Conservation (phyloP, 805 yeast genomes). For the Sugiyamaella qingdaonensis region DNA sequence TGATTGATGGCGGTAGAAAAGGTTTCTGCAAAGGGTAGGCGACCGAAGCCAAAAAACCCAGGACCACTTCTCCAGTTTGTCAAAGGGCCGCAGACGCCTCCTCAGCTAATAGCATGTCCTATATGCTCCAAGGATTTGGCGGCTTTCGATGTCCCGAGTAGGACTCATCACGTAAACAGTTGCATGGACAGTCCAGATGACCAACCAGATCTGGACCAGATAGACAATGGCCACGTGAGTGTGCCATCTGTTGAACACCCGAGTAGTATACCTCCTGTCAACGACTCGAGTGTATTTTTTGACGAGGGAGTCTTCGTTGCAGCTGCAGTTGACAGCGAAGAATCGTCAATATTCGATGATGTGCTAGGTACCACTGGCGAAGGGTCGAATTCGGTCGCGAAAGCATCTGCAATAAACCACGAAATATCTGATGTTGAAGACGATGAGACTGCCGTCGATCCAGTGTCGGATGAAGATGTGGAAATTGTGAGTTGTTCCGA, state of each 20-base stretch:
- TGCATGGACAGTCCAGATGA: constrained; percentile 20
- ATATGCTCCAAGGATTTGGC: constrained; percentile 19
- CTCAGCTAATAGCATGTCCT: constrained; percentile 15
- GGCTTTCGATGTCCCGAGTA: constrained; percentile 14
- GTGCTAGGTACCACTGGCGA: too few species aligned
- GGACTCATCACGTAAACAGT: constrained; percentile 31
- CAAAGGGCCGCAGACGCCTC: not conserved
- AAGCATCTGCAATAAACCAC: not conserved
- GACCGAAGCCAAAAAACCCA: not conserved
- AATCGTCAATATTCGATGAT: too few species aligned
- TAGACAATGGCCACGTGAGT: too few species aligned
- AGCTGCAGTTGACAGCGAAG: too few species aligned
- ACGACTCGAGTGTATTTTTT: too few species aligned
- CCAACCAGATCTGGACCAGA: too few species aligned
- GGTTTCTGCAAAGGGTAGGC: not conserved
- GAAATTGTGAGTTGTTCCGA: not conserved
- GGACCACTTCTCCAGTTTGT: not conserved
- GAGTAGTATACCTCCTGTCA: too few species aligned
- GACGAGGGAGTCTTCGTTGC: too few species aligned
- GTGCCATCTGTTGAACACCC: too few species aligned
- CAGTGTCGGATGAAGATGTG: not conserved
- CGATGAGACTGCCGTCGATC: not conserved
- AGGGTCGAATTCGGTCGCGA: too few species aligned
- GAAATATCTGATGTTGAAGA: not conserved
- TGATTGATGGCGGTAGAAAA: not conserved